phyloP scores from a whole-genome alignment of 1,284 basidiomycete species.

The Sanghuangporus baumii region DNA sequence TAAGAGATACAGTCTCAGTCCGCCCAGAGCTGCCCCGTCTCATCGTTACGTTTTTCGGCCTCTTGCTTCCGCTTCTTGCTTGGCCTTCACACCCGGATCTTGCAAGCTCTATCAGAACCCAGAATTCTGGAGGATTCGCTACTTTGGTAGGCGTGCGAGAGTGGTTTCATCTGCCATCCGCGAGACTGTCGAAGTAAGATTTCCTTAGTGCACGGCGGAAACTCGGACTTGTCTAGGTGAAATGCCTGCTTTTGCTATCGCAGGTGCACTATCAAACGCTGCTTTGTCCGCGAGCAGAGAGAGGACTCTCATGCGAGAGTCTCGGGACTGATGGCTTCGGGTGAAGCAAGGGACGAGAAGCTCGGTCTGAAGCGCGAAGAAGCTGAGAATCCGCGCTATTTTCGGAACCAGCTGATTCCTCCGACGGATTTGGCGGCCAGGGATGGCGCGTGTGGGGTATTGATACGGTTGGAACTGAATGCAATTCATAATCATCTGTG shows the following conservation, averaged over 20 bases:
- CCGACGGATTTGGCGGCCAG: conserved; percentile 5
- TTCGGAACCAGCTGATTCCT: background rate
- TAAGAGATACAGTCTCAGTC: background rate
- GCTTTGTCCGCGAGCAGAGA: conserved; percentile 1
- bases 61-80: background rate
- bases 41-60: background rate
- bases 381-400: conserved; percentile 6
- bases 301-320: conserved; percentile 2
- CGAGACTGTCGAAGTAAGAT: background rate
- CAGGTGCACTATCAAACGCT: background rate
- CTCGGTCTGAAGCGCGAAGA: background rate
- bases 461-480: background rate
- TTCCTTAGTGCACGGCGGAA: conserved; percentile 3
- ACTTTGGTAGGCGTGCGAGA: background rate
- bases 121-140: background rate
- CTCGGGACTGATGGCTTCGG: background rate
- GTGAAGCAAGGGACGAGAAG: background rate
- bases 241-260: background rate
- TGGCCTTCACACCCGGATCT: conserved; percentile 1
- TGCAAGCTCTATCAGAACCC: background rate
- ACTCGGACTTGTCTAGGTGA: conserved; percentile 12
- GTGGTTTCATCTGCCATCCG: background rate
- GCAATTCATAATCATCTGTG: background rate
- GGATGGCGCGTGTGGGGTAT: background rate
- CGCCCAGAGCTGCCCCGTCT: background rate